These are phyloP conservation scores for Dactylonectria macrodidyma DNA, from an alignment of 2,329 filamentous ascomycete genomes.

Conservation along the genomic window DNA sequence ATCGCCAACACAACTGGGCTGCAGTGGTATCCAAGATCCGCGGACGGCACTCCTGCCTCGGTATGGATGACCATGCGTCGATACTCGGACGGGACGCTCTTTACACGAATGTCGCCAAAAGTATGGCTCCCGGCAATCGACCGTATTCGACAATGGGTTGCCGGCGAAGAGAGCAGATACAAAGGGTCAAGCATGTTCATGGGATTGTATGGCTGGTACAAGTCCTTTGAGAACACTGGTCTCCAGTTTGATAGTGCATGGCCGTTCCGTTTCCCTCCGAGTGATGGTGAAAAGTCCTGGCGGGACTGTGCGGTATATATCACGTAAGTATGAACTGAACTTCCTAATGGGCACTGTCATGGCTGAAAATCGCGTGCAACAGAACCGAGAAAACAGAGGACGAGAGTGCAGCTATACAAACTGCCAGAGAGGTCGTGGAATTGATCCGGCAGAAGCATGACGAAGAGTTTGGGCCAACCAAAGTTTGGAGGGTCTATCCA, in stretches of 20 bases:
- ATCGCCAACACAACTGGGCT: too few species aligned
- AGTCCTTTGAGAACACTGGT: slow-evolving; percentile 4
- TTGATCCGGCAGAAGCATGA: slow-evolving; percentile 7
- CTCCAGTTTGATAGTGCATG: slow-evolving; percentile 8
- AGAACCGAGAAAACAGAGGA: slow-evolving; percentile 9
- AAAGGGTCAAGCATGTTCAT: slow-evolving; percentile 1
- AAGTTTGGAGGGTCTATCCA: slow-evolving; percentile 15
- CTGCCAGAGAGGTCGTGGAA: slow-evolving; percentile 4
- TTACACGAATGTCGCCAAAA: slow-evolving; percentile 8
- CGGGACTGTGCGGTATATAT: not conserved
- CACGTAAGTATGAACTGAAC: too few species aligned
- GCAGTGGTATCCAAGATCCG: slow-evolving; percentile 5
- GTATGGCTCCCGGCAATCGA: slow-evolving; percentile 2
- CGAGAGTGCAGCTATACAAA: slow-evolving; percentile 3
- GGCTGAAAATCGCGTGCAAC: not conserved
- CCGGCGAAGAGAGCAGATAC: slow-evolving; percentile 1
- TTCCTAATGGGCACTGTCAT: not conserved
- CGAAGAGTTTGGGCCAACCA: slow-evolving; percentile 12
- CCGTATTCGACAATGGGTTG: slow-evolving; percentile 10
- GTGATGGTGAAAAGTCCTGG: too few species aligned
- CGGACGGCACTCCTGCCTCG: slow-evolving; percentile 3
- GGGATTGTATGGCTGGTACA: slow-evolving; percentile 3
- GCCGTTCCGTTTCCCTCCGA: not conserved
- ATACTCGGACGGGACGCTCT: slow-evolving; percentile 5
- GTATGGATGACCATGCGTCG: slow-evolving; percentile 11